These are phyloP conservation scores for Iberis pinnata DNA, from an alignment of 345 rosid genomes.

Conservation along the genomic window DNA sequence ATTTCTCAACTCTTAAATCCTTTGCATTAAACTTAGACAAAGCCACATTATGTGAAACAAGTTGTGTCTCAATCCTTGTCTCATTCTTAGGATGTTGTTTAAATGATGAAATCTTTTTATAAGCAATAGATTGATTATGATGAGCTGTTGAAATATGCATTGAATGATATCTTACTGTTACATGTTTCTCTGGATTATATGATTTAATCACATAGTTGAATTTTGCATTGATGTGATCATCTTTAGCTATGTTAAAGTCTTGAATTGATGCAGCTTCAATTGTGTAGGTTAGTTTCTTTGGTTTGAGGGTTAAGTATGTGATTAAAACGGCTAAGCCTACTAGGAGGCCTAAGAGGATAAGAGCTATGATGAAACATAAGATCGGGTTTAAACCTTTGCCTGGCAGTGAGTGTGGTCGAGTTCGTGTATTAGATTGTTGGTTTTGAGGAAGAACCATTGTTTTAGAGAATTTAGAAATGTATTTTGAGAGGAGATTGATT, in stretches of 20 bases:
- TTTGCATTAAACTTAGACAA: slow-evolving; percentile 33
- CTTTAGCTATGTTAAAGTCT: slow-evolving; percentile 39
- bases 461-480: background rate
- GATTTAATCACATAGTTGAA: slow-evolving; percentile 47
- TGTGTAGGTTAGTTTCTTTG: slow-evolving; percentile 45
- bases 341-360: slow-evolving; percentile 30
- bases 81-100: slow-evolving; percentile 52
- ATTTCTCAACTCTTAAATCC: slow-evolving; percentile 40
- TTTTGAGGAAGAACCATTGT: slow-evolving; percentile 28
- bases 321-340: slow-evolving; percentile 52
- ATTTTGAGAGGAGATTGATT: slow-evolving; percentile 14
- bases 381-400: slow-evolving; percentile 24
- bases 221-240: slow-evolving; percentile 56
- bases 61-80: slow-evolving; percentile 43
- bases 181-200: slow-evolving; percentile 51
- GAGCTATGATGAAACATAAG: slow-evolving; percentile 27
- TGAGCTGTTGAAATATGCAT: slow-evolving; percentile 45
- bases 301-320: slow-evolving; percentile 60
- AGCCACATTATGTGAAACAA: slow-evolving; percentile 42
- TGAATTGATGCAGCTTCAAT: slow-evolving; percentile 51
- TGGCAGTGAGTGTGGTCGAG: slow-evolving; percentile 21
- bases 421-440: slow-evolving; percentile 25
- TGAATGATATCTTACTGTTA: slow-evolving; percentile 55
- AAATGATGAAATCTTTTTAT: slow-evolving; percentile 45
- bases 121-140: slow-evolving; percentile 55